Evolutionary conservation across 1,284 basidiomycete genomes (phyloP), one percentile per base, ranked within the genome.

Genomic region (Schizophyllum commune): DNA sequence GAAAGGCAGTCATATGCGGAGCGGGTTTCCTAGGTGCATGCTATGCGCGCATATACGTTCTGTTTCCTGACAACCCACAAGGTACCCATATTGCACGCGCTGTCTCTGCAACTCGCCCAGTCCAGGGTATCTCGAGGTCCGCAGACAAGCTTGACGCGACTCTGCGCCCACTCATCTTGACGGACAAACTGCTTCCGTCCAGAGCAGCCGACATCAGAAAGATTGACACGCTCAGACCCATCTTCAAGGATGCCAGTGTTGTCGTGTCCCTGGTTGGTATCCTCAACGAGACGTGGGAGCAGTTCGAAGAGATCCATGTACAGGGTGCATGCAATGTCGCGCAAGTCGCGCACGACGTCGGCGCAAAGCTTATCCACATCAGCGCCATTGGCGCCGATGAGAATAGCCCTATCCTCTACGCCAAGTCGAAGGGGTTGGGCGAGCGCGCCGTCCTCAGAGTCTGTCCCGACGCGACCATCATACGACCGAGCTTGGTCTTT

Each of bases 401-500:
- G 4, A 59, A 72, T 4, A 83, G 82, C 65, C 61, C 69, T 2
- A 75, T 86, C 52, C 75, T 79, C 5, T 86, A 85, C 68, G 75
- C 71, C 60, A 77, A 81, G 62, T 88, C 87, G 11, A 90, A 90
- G 71, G 86, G 78, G 2, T 69, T 85, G 8, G 86, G 81, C 8
- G 88, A 90, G 70, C 66, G 74, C 57, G 78, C 81, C 1, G 78
- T 85, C 22, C 67, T 79, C 15, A 64, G 70, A 7, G 70, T 72
- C n/a, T 78, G 76, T 62, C 81, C 83, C 0, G 73, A 77, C 32
- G 80, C 83, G 2, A 88, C 85, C 0, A 78, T 90, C 56, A 76
- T 91, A 62, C 75, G 87, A 17, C 88, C 87, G 1, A 88, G 86
- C 63, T 73, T 90, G 39, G 77, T 90, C 2, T 90, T 90, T 70